Conservation (phyloP, 208 protist genomes). For the Acanthamoeba castellanii region DNA sequence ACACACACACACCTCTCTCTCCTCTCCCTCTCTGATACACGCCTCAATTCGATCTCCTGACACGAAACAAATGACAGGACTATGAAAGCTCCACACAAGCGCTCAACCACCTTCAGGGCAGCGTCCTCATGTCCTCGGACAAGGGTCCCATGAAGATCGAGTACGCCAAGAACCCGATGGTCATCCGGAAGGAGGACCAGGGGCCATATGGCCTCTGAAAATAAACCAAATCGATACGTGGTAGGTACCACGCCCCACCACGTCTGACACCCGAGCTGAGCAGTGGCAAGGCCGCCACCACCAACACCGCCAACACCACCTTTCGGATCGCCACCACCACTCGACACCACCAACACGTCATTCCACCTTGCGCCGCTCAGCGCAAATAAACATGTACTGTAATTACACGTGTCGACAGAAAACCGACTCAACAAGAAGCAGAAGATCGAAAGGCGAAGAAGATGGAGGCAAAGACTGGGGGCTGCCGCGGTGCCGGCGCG, state of each 20-base stretch:
- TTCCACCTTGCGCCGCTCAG: too few relatives aligned
- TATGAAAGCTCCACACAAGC: conserved; percentile 43
- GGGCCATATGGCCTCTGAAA: background rate
- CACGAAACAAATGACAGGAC: background rate
- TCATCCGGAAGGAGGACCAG: conserved; percentile 46
- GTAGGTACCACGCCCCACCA: background rate
- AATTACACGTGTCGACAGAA: too few relatives aligned
- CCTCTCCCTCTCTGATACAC: background rate
- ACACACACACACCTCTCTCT: background rate
- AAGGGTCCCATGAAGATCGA: conserved; percentile 60
- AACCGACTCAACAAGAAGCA: too few relatives aligned
- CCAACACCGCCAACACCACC: background rate
- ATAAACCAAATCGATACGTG: background rate
- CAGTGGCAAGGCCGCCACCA: background rate
- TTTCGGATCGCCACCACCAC: too few relatives aligned
- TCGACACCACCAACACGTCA: too few relatives aligned
- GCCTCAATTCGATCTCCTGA: background rate
- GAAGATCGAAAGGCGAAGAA: background rate
- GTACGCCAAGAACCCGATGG: conserved; percentile 66
- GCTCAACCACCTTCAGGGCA: conserved; percentile 14
- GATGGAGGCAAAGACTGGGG: background rate
- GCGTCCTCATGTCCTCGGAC: background rate
- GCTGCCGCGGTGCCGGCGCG: background rate
- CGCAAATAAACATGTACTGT: too few relatives aligned
- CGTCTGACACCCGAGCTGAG: too few relatives aligned